Evolutionary conservation across 228 moss, liverwort and hornwort species (phyloP).

Genomic region (Sphagnum magellanicum): DNA sequence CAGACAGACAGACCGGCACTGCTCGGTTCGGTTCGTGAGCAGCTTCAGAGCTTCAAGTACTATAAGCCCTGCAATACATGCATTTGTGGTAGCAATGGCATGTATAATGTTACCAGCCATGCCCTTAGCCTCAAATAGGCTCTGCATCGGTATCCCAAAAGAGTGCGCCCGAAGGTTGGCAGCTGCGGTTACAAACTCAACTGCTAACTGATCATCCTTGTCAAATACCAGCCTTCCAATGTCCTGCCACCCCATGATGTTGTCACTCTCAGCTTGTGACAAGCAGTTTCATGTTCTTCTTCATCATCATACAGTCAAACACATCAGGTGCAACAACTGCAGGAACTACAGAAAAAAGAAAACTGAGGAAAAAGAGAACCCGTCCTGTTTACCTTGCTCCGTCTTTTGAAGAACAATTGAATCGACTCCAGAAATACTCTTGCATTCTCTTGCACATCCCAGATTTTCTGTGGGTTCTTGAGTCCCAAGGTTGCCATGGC

Average conservation of each 20-base stretch:
- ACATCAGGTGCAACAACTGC: background rate
- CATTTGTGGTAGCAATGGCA: slow-evolving; percentile 97
- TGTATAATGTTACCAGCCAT: slow-evolving; percentile 99
- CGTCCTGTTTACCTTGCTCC: slow-evolving; percentile 42
- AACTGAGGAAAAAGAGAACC: no score
- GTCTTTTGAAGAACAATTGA: slow-evolving; percentile 58
- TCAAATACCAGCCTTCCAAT: slow-evolving; percentile 88
- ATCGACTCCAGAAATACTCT: slow-evolving; percentile 73
- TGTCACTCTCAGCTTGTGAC: background rate
- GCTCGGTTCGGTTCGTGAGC: slow-evolving; percentile 53
- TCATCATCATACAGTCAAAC: background rate
- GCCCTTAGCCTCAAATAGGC: slow-evolving; percentile 92
- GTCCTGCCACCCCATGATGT: slow-evolving; percentile 46
- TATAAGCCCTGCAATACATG: slow-evolving; percentile 91
- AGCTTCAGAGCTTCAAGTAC: slow-evolving; percentile 91
- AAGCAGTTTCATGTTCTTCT: background rate
- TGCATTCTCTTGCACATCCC: slow-evolving; percentile 79
- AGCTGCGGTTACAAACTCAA: slow-evolving; percentile 94
- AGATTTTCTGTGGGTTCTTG: slow-evolving; percentile 79
- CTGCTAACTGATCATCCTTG: slow-evolving; percentile 96
- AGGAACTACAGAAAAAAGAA: background rate
- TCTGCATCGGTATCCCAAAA: slow-evolving; percentile 82
- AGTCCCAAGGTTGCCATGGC: slow-evolving; percentile 61
- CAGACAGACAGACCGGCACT: slow-evolving; percentile 55
- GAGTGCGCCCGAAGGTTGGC: slow-evolving; percentile 92